Conservation (phyloP, 495 filamentous ascomycete genomes). For the Barbatosphaeria neglecta region DNA sequence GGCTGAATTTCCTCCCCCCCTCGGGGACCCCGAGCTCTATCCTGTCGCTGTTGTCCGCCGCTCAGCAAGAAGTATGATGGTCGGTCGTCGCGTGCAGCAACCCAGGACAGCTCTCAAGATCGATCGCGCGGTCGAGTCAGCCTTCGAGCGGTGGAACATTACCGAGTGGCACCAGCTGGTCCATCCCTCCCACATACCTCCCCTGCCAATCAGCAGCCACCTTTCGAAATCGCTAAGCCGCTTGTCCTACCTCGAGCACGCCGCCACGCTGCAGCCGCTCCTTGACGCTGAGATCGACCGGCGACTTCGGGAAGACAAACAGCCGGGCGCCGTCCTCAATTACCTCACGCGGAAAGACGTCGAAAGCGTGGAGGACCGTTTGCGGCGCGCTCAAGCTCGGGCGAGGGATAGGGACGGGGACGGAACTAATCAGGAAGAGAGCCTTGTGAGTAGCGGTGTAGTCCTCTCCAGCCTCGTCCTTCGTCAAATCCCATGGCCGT, state of each 20-base stretch:
- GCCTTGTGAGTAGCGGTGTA: too few species aligned
- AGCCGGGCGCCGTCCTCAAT: background rate
- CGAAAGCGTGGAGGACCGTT: background rate
- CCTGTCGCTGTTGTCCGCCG: too few species aligned
- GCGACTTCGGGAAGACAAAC: background rate
- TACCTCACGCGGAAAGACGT: background rate
- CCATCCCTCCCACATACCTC: background rate
- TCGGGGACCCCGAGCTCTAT: too few species aligned
- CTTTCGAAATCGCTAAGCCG: background rate
- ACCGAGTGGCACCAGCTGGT: background rate
- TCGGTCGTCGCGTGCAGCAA: background rate
- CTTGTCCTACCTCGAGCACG: background rate
- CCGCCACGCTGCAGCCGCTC: background rate
- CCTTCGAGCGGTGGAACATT: background rate
- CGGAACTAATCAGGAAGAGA: background rate
- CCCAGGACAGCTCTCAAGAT: background rate
- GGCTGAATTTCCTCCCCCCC: too few species aligned
- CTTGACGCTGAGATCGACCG: background rate
- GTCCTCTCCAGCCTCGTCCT: too few species aligned
- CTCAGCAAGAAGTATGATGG: too few species aligned
- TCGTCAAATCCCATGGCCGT: too few species aligned
- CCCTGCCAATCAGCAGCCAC: background rate
- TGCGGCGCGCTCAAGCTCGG: background rate
- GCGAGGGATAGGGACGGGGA: background rate
- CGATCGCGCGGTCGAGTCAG: background rate